Base-by-base conservation (phyloP, 306 rosid species). In the Citrullus amarus region DNA sequence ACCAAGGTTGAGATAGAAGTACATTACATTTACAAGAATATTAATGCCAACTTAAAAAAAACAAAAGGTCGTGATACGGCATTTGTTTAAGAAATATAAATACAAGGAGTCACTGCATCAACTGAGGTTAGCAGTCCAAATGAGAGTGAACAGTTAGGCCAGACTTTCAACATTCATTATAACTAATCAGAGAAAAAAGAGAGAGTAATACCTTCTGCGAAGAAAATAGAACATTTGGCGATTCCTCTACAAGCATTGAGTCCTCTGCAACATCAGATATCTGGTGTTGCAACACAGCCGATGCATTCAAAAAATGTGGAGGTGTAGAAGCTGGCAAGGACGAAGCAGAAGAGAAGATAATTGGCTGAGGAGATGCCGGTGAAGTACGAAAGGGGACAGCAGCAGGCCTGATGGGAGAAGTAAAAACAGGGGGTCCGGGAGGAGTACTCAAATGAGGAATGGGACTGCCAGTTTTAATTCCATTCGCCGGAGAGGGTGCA, bases 341-440 rank as follows among this genome's bases (percentile, higher is more conserved):
- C 57, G 91, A 78, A 1, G 77, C 87, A 0, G 93, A 79, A 75
- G 97, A 84, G 83, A 91, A 90, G 67, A 97, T 93, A 76, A 87
- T 80, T 6, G 97, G 97, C 90, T 95, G 99, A 82, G 99, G 99
- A 75, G 96, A 87, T n/a, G 87, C 88, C 4, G 99, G 99, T 0
- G 93, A 92, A 6, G 97, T 88, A 20, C 97, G 97, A 79, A 92
- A 95, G 51, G 99, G 99, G 60, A 89, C 90, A 8, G 97, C 97
- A 12, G 99, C 96, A 0, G 99, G 99, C 48, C 97, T 88, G n/a
- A 95, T 97, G 16, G 99, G 99, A 3, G 93, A 91, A 20, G 92
- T 84, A 74, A 95, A 95, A 25, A 95, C 93, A 62, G 99, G 99
- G 61, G 99, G 99, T 25, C 99, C 97, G 6, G 99, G 99, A 62